A percentile compares a stretch with the other conserved stretches of the same genome.
phyloP scores from a whole-genome alignment of 164 flowering plant species.

The Chimonanthus salicifolius region DNA sequence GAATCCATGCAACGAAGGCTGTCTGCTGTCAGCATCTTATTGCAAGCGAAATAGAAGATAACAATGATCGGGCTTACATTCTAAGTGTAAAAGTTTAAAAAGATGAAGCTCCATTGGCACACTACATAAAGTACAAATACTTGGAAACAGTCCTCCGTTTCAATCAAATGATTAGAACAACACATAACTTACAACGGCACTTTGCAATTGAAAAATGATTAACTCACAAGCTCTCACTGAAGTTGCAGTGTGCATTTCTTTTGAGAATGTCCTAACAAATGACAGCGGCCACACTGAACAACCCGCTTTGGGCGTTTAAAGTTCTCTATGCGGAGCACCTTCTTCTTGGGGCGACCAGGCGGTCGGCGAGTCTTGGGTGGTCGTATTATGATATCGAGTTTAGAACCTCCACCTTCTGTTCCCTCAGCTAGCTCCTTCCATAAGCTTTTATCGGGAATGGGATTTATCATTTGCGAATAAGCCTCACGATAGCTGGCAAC shows the following conservation, averaged over 20 bases:
- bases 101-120: too few species aligned
- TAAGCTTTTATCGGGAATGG: constrained; percentile 40
- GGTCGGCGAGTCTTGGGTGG: constrained; percentile 92
- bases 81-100: too few species aligned
- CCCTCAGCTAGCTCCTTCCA: constrained; percentile 74
- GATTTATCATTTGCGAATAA: constrained; percentile 39
- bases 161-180: background rate
- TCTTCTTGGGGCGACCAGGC: constrained; percentile 93
- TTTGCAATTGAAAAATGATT: background rate
- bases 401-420: constrained; percentile 61
- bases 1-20: too few species aligned
- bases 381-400: constrained; percentile 50
- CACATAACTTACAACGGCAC: background rate
- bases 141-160: background rate
- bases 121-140: too few species aligned
- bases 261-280: constrained; percentile 84
- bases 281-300: constrained; percentile 93
- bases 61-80: too few species aligned
- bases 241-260: constrained; percentile 53
- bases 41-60: too few species aligned
- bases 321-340: constrained; percentile 68
- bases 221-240: background rate
- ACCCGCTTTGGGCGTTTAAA: constrained; percentile 60
- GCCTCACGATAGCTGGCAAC: constrained; percentile 40
- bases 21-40: too few species aligned